Evolutionary conservation across 2,329 filamentous ascomycete species (phyloP), one percentile per base, ranked within the genome.

Genomic region (Aspergillus puulaauensis): DNA sequence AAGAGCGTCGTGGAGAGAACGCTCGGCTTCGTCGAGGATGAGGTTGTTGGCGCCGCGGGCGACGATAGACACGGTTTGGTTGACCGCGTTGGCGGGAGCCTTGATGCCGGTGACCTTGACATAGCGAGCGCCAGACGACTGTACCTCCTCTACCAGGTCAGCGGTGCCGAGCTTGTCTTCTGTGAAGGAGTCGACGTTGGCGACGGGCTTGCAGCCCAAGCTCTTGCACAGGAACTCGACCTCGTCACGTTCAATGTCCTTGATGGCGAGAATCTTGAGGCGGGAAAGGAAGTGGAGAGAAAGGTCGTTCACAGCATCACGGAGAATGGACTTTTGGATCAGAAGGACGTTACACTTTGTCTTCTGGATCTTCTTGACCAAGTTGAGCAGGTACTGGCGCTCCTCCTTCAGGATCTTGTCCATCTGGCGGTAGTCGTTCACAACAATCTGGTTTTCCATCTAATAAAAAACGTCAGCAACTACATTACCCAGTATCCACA

Each of bases 301-400:
- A 58, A 99, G 84, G 69, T 99, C 95, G 80, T 99, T 99, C 75
- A 99, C 93, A 37, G 95, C 95, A 71, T 99, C 95, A 68, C 95
- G 88, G 58, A 99, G 86, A 68, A 99, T 99, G 14, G 93, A 98
- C 80, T 99, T 99, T 74, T 99, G 95, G 68, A 99, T 98, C 66
- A 99, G 83, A 45, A 98, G 87, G 44, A 99, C 95, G 70, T 99
- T 99, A 81, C 95, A 99, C 83, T 98, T 99, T 66, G 95, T 93
- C 84, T 98, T 99, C 82, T 98, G 97, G 78, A 99, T 99, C 85
- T 98, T 99, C 86, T 99, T 98, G 73, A 96, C 93, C 86, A 99
- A 90, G 82, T 98, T 98, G 58, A 99, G 85, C 64, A 99, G 86
- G 79, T 99, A 99, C 67, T 95, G 90, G 66, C 95, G 91, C 82